Base-by-base conservation (phyloP, 805 yeast species). In the Teunomyces stri region DNA sequence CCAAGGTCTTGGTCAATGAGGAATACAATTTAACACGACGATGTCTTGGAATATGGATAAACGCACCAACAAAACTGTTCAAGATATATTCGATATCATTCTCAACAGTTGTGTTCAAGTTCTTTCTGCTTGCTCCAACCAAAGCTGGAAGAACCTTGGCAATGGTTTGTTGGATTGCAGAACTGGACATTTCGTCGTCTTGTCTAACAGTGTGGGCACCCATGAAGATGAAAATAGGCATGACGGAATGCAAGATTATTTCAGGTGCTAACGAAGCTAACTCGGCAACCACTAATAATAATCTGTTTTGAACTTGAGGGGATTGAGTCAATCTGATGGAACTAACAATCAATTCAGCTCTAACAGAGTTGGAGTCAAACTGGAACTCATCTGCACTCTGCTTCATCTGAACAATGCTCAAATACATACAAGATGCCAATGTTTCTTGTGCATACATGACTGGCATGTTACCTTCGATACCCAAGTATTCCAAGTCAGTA, bases 171-270 rank as follows among this genome's bases (percentile, higher is more conserved):
- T 90, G 96, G 52, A 94, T 89, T 39, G 91, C 97, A 54, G 87
- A 87, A 28, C 86, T 86, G 0, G 97, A 89, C 60, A 88, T 92
- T 62, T 89, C 97, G 65, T 94, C 98, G 65, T 94, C 99, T 68
- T 94, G 97, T 59, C 96, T 85, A 44, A 94, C 81, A 11, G 97
- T 91, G 60, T 90, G 96, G 10, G 98, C 96, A 50, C 99, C 99
- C 98, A 94, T 94, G 59, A 94, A 94, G 1, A 99, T 94, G 74
- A 94, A 94, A 44, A 94, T 92, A n/a, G 99, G 99, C 99, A 94
- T 94, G 6, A 94, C 96, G 2, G 97, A 87, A 68, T 94, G 98
- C 45, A 94, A 72, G 25, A 94, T 90, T 27, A 87, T 81, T 60
- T 92, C 97, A 6, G 98, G 97, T 10, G 92, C 87, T 47, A 94